Percentiles rank a stretch among this genome's conserved stretches.
Evolutionary conservation across 2,329 filamentous ascomycete genomes (phyloP).

Genomic region (Sporothrix curviconia): DNA sequence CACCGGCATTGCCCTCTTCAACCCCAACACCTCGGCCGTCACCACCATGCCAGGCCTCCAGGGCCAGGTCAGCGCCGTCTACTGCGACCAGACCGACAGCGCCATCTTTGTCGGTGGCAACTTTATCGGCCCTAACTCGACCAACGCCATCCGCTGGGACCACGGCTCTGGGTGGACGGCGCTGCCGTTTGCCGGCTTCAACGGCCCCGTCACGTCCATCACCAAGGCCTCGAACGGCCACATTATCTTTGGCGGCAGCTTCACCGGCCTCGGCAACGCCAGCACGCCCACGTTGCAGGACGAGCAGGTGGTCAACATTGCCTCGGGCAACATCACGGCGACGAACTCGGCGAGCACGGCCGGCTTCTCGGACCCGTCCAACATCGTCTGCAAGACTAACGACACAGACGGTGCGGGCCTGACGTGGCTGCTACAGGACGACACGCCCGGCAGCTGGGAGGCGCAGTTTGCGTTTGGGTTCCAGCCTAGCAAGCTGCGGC

Average conservation of each 20-base stretch:
- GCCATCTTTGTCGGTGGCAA: constrained; percentile 89
- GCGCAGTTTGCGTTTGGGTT: constrained; percentile 80
- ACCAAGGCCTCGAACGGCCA: constrained; percentile 71
- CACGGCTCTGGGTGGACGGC: constrained; percentile 64
- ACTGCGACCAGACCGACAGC: constrained; percentile 70
- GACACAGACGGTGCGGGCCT: constrained; percentile 62
- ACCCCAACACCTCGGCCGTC: constrained; percentile 63
- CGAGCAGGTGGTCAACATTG: constrained; percentile 76
- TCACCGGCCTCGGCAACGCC: constrained; percentile 80
- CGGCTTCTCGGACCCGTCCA: constrained; percentile 69
- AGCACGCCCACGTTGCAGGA: constrained; percentile 61
- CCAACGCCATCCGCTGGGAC: constrained; percentile 83
- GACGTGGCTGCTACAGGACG: constrained; percentile 76
- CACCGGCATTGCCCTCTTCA: constrained; percentile 72
- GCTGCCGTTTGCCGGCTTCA: constrained; percentile 88
- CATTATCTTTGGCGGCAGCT: constrained; percentile 86
- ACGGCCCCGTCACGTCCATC: constrained; percentile 84
- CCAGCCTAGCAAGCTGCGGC: constrained; percentile 73
- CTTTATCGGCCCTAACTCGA: constrained; percentile 73
- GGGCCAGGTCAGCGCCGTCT: constrained; percentile 73
- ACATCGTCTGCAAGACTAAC: constrained; percentile 72
- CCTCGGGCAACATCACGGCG: constrained; percentile 65
- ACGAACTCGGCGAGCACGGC: constrained; percentile 53
- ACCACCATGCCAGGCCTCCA: constrained; percentile 72
- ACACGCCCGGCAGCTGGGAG: constrained; percentile 72